Evolutionary conservation across 768 basidiomycete species (phyloP).

Genomic region (Tylopilus vinaceipallidus): DNA sequence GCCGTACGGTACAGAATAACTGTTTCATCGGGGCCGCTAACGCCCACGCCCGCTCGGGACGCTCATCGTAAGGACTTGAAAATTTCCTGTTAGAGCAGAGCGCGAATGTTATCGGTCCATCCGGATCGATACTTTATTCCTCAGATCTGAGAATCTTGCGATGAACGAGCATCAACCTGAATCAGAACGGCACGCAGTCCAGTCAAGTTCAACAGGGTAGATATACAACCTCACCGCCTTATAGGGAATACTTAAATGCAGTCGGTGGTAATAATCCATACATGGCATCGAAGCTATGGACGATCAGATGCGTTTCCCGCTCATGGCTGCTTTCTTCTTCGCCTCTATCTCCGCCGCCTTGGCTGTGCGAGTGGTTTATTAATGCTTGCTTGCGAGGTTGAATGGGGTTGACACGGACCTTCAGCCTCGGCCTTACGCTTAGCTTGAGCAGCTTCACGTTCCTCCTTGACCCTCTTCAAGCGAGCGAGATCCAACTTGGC

Average conservation of each 20-base stretch:
- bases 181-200: too few relatives aligned
- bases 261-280: constrained; percentile 2
- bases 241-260: not conserved
- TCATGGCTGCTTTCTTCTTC: constrained; percentile 47
- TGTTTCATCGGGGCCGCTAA: too few relatives aligned
- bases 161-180: too few relatives aligned
- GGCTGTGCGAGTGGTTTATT: constrained; percentile 37
- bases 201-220: too few relatives aligned
- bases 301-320: constrained; percentile 38
- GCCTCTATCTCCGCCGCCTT: constrained; percentile 63
- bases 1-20: too few relatives aligned
- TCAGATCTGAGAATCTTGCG: too few relatives aligned
- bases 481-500: constrained; percentile 87
- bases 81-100: too few relatives aligned
- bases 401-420: constrained; percentile 43
- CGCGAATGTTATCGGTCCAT: too few relatives aligned
- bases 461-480: constrained; percentile 79
- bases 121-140: too few relatives aligned
- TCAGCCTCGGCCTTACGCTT: constrained; percentile 88
- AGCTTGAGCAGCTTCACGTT: constrained; percentile 84
- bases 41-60: too few relatives aligned
- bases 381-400: not conserved
- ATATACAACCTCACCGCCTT: too few relatives aligned
- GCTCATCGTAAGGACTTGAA: too few relatives aligned
- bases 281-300: constrained; percentile 12